Evolutionary conservation across 179 eudicot species (phyloP).

Genomic region (Silene coronaria): DNA sequence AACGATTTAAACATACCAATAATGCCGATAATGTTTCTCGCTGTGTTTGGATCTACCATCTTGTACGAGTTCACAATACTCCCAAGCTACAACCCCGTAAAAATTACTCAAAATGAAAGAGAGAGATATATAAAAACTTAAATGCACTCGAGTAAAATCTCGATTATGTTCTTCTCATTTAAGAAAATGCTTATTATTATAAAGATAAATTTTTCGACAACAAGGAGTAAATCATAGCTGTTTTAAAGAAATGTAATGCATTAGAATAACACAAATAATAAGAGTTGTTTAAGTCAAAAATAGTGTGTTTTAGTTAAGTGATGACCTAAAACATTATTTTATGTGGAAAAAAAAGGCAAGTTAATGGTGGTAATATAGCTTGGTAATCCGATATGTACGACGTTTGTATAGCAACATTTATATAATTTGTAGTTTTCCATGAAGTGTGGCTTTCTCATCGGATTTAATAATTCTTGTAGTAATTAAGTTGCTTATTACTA

Average conservation of each 20-base stretch:
- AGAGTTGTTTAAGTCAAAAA: not conserved
- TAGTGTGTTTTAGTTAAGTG: not conserved
- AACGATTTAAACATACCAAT: constrained; percentile 12
- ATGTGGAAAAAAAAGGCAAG: not conserved
- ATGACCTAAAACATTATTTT: not conserved
- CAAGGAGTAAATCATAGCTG: constrained; percentile 2
- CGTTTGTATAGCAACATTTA: not conserved
- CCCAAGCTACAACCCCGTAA: not conserved
- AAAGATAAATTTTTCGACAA: not conserved
- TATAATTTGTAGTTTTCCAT: constrained; percentile 2
- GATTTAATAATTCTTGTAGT: not conserved
- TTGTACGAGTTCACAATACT: not conserved
- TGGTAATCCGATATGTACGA: constrained; percentile 24
- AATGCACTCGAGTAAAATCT: not conserved
- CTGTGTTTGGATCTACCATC: constrained; percentile 21
- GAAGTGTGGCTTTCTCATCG: constrained; percentile 14
- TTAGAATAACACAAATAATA: not conserved
- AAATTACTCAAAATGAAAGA: not conserved
- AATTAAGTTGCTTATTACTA: not conserved
- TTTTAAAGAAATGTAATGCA: not conserved
- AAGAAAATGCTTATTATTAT: not conserved
- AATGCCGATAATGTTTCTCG: constrained; percentile 18
- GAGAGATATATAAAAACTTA: not conserved
- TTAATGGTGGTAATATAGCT: not conserved
- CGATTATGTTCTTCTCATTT: not conserved